Conservation (phyloP, 1,139 yeast species). For the Kodamaea suecica region DNA sequence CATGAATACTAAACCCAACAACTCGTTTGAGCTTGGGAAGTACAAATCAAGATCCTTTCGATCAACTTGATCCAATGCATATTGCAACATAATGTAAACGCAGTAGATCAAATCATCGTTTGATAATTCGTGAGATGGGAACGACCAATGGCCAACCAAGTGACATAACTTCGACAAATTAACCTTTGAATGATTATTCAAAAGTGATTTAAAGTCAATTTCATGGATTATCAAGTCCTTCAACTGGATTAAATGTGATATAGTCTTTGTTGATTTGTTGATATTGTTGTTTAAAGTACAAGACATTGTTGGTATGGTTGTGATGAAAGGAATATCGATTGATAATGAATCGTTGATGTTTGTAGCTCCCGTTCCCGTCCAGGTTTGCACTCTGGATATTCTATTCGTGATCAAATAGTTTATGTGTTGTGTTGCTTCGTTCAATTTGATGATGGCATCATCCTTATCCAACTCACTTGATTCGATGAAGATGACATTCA, state of each 20-base stretch:
- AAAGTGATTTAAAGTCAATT: conserved; percentile 37
- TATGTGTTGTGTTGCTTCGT: conserved; percentile 28
- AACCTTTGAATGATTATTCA: conserved; percentile 22
- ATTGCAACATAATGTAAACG: conserved; percentile 53
- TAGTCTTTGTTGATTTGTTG: conserved; percentile 22
- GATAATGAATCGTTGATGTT: conserved; percentile 27
- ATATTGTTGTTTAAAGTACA: conserved; percentile 25
- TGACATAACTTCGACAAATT: conserved; percentile 27
- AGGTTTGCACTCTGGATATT: conserved; percentile 49
- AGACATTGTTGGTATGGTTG: conserved; percentile 32
- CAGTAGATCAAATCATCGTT: conserved; percentile 67
- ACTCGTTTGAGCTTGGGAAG: conserved; percentile 38
- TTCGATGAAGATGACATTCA: conserved; percentile 34
- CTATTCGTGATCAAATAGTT: conserved; percentile 32
- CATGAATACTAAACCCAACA: conserved; percentile 58
- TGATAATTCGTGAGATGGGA: conserved; percentile 66
- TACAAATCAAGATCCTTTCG: conserved; percentile 12
- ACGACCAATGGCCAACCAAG: conserved; percentile 50
- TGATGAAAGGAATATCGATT: conserved; percentile 1
- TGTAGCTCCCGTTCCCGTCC: conserved; percentile 50
- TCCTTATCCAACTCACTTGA: conserved; percentile 10
- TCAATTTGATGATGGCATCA: conserved; percentile 20
- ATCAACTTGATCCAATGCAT: conserved; percentile 39
- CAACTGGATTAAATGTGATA: conserved; percentile 22
- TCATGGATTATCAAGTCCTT: conserved; percentile 32